phyloP scores from a whole-genome alignment of 306 rosid genomes.

The Sicyos edulis region DNA sequence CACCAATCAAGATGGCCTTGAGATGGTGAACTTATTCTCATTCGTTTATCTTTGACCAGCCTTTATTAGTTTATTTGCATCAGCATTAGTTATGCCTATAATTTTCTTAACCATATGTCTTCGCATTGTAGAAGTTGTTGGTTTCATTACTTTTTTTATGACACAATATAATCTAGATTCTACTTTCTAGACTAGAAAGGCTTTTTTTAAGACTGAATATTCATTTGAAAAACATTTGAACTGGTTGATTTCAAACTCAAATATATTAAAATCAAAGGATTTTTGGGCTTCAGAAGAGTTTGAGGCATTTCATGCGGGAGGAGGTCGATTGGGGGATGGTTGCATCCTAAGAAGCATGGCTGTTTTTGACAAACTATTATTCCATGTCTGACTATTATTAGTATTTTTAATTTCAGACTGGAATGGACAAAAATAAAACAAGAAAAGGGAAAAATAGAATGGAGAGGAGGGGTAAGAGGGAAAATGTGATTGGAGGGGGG shows the following conservation, averaged over 20 bases:
- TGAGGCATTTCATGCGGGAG: neutral
- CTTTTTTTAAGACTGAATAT: neutral
- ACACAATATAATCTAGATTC: neutral
- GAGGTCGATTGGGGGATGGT: neutral
- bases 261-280: neutral
- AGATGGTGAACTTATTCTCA: conserved; percentile 63
- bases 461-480: too few species aligned
- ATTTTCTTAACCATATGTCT: neutral
- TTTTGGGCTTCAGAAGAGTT: neutral
- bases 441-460: too few species aligned
- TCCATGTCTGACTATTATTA: too few species aligned
- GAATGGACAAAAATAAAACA: too few species aligned
- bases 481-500: too few species aligned
- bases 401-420: too few species aligned
- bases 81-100: neutral
- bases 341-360: neutral
- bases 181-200: neutral
- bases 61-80: neutral
- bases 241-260: neutral
- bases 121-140: neutral
- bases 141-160: conserved; percentile 17
- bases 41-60: neutral
- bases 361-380: too few species aligned
- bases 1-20: conserved; percentile 96
- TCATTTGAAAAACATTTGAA: neutral